Evolutionary conservation across 2,329 filamentous ascomycete species (phyloP).

Genomic region (Grosmannia serpens): DNA sequence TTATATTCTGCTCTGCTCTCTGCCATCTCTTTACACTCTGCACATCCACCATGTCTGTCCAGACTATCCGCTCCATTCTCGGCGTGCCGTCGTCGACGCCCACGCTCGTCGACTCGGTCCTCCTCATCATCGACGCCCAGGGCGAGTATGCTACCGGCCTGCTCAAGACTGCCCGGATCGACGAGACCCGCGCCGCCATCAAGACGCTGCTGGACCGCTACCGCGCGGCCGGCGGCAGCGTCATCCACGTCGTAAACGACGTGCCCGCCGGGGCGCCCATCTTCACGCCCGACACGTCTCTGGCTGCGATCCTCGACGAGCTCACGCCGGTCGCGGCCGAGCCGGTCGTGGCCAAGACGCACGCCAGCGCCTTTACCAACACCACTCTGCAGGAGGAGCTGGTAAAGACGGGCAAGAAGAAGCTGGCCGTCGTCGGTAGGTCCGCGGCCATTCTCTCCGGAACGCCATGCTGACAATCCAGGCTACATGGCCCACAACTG

Average conservation of each 20-base stretch:
- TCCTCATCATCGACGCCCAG: slow-evolving; percentile 7
- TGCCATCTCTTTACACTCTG: neutral
- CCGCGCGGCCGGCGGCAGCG: neutral
- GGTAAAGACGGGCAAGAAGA: slow-evolving; percentile 3
- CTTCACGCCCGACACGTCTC: slow-evolving; percentile 6
- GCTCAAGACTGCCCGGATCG: neutral
- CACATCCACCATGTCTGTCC: neutral
- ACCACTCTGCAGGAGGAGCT: neutral
- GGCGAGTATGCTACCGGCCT: slow-evolving; percentile 4
- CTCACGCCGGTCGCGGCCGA: slow-evolving; percentile 2
- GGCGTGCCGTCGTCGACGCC: slow-evolving; percentile 1
- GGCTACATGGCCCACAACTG: slow-evolving; percentile 6
- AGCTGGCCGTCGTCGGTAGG: slow-evolving; percentile 4
- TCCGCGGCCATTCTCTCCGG: neutral
- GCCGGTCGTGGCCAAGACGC: slow-evolving; percentile 5
- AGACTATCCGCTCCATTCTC: slow-evolving; percentile 6
- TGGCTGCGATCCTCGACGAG: slow-evolving; percentile 3
- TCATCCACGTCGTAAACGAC: slow-evolving; percentile 7
- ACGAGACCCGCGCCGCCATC: slow-evolving; percentile 4
- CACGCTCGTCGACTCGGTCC: slow-evolving; percentile 1
- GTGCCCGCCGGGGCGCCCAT: slow-evolving; percentile 1
- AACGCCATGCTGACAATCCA: neutral
- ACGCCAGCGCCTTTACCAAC: slow-evolving; percentile 2
- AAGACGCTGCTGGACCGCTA: slow-evolving; percentile 4
- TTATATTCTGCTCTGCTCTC: neutral